phyloP scores from a whole-genome alignment of 2,329 filamentous ascomycete genomes.

The Tolypocladium guangdongense region DNA sequence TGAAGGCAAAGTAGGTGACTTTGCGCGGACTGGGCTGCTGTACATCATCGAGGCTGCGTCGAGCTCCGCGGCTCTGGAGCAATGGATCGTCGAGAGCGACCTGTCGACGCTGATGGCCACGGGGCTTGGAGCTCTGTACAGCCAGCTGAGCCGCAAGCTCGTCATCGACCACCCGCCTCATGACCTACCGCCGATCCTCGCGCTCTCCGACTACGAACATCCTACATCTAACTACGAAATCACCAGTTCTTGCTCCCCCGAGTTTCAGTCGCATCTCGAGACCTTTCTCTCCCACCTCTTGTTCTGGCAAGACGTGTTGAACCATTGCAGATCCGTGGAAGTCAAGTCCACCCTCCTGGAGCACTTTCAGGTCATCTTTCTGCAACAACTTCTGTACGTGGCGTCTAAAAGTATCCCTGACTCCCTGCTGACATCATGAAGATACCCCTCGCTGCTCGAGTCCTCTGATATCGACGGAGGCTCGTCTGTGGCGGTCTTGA shows the following conservation, averaged over 20 bases:
- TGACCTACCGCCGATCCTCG: slow-evolving; percentile 70
- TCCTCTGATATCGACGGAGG: slow-evolving; percentile 96
- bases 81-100: slow-evolving; percentile 96
- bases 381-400: slow-evolving; percentile 80
- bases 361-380: slow-evolving; percentile 92
- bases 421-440: not conserved
- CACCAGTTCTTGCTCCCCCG: slow-evolving; percentile 59
- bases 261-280: slow-evolving; percentile 77
- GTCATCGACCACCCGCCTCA: slow-evolving; percentile 68
- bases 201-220: slow-evolving; percentile 79
- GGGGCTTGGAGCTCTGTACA: slow-evolving; percentile 68
- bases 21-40: slow-evolving; percentile 83
- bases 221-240: slow-evolving; percentile 59
- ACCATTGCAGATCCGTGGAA: slow-evolving; percentile 85
- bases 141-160: slow-evolving; percentile 61
- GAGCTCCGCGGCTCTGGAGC: slow-evolving; percentile 70
- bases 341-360: slow-evolving; percentile 89
- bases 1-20: slow-evolving; percentile 89
- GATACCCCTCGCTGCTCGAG: slow-evolving; percentile 89
- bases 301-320: slow-evolving; percentile 97
- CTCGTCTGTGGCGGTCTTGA: slow-evolving; percentile 90
- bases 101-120: slow-evolving; percentile 95
- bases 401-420: too few relatives aligned
- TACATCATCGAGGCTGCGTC: slow-evolving; percentile 95
- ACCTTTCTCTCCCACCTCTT: slow-evolving; percentile 90